Base-by-base conservation (phyloP, 306 rosid genomes). In the Fagus crenata region DNA sequence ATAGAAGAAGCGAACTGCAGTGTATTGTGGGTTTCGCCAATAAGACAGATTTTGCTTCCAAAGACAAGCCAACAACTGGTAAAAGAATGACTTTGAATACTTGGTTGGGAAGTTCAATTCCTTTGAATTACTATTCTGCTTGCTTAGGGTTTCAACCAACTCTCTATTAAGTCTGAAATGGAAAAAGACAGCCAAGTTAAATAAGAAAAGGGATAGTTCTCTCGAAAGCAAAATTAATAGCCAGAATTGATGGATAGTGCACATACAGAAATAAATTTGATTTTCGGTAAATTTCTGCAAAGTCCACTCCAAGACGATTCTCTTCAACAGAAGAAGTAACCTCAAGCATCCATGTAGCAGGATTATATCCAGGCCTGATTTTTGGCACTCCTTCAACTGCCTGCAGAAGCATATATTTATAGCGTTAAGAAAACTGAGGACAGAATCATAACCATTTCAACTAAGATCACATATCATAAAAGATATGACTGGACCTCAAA, bases 321-420 rank as follows among this genome's bases (percentile, higher is more conserved):
- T 94, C 98, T 90, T 94, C 98, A 55, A 82, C 58, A 68, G 94
- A 49, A 80, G 96, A 90, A 83, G 96, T 90, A 81, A 87, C 93
- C 80, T 92, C 98, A 75, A 94, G 93, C 96, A 94, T 94, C 98
- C 98, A 94, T 70, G 98, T 83, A 58, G 98, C 91, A 64, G 98
- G 98, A 81, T 94, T 94, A 78, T 92, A 86, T 56, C 98, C 97
- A 80, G 93, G 54, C 81, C 84, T 92, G 87, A 92, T 92, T 85
- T 89, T 84, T 40, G 71, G 84, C 36, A 94, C 94, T 70, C 97
- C 98, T 80, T 94, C 97, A 37, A 94, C 86, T 58, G 90, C 93
- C 99, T 96, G 79, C 74, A 83, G 37, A 72, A 77, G 36, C 18
- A 77, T 67, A 79, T 55, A 77, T 67, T 41, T 54, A 55, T 49